These are phyloP conservation scores for Arthrocladium fulminans DNA, from an alignment of 2,329 filamentous ascomycete species.

Conservation along the genomic window DNA sequence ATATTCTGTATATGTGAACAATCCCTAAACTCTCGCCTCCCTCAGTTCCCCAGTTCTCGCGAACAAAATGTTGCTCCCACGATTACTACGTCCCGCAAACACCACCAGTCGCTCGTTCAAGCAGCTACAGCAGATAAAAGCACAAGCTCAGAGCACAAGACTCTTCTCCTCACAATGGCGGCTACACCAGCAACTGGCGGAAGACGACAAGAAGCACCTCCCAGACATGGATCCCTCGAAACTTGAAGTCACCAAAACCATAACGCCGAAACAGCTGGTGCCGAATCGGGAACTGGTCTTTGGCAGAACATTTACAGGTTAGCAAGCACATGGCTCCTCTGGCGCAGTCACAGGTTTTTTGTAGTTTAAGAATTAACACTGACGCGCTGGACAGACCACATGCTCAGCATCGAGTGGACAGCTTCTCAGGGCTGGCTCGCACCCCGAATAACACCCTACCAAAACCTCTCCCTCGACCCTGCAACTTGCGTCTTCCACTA, in stretches of 20 bases:
- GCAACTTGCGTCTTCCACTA: constrained; percentile 98
- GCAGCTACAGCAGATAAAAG: constrained; percentile 2
- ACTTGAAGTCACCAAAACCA: constrained; percentile 65
- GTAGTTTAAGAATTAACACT: constrained; percentile 2
- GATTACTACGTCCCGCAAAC: neutral
- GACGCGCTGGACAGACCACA: constrained; percentile 66
- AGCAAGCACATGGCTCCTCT: constrained; percentile 12
- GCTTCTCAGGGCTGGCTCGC: constrained; percentile 71
- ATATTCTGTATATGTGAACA: neutral
- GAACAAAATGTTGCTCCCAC: constrained; percentile 7
- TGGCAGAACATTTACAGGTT: constrained; percentile 83
- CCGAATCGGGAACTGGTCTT: constrained; percentile 80
- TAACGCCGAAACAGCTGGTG: constrained; percentile 62
- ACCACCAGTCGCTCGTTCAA: neutral
- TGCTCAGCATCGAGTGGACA: constrained; percentile 93
- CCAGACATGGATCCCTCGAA: constrained; percentile 67
- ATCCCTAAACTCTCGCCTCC: neutral
- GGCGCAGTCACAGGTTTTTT: neutral
- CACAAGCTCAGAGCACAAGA: constrained; percentile 7
- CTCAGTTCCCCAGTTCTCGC: neutral
- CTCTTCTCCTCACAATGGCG: constrained; percentile 16
- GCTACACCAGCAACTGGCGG: constrained; percentile 11
- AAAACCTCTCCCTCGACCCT: constrained; percentile 93
- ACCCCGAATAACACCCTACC: constrained; percentile 82
- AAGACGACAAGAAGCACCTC: constrained; percentile 29